These are phyloP conservation scores for Crithidia fasciculata DNA, from an alignment of 208 protist species.

Conservation along the genomic window DNA sequence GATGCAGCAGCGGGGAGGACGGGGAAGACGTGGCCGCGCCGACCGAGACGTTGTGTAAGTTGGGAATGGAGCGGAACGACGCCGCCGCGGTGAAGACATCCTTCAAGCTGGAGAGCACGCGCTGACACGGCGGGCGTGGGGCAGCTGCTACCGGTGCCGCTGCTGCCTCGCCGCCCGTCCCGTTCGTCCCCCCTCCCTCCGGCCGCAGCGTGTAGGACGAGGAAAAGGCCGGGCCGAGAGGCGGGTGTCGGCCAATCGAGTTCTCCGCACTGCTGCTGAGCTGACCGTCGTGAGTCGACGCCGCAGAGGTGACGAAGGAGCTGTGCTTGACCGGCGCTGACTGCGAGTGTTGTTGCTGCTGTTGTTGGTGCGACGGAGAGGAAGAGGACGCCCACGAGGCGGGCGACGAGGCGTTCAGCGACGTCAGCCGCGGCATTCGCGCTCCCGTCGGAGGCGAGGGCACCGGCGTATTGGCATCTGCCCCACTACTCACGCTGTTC, in stretches of 20 bases:
- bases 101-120: conserved; percentile 1
- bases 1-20: neutral
- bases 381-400: neutral
- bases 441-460: neutral
- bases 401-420: neutral
- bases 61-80: conserved; percentile 10
- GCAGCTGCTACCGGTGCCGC: conserved; percentile 3
- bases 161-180: neutral
- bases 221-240: neutral
- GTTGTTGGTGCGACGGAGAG: conserved; percentile 5
- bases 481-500: neutral
- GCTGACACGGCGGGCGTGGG: neutral
- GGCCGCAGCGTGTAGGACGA: conserved; percentile 2
- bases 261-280: neutral
- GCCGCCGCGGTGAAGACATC: conserved; percentile 6
- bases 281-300: neutral
- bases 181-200: neutral
- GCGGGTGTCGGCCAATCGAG: neutral
- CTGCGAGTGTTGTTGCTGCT: conserved; percentile 5
- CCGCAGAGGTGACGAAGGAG: neutral
- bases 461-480: neutral
- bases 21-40: neutral
- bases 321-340: neutral
- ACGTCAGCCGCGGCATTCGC: conserved; percentile 3
- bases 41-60: neutral